Base-by-base conservation (phyloP, 495 filamentous ascomycete species). In the Aspergillus funiculosus region DNA sequence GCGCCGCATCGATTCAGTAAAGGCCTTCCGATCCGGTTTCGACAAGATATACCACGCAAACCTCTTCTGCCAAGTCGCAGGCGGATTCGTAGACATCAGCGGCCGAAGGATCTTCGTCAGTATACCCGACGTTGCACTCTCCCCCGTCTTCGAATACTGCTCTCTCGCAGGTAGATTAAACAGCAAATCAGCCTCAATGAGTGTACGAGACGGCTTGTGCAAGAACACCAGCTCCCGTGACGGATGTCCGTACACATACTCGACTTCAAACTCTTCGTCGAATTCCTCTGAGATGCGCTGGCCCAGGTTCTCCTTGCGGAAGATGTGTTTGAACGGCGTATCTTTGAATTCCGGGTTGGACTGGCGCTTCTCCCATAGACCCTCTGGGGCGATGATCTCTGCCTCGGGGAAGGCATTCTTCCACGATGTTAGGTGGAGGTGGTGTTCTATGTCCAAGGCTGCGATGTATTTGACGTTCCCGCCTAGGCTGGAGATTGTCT, bases 91-190 rank as follows among this genome's bases (percentile, higher is more conserved):
- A 39, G 70, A 78, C 63, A 87, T 66, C 15, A 94, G 43, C 2
- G 66, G 61, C 11, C 62, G 61, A 38, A 89, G 74, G 6, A 94
- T 22, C 57, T 77, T 80, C 0, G 80, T 89, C 29, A 82, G 50
- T 5, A 85, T 48, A 1, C 85, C 85, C 4, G 62, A 58, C 3
- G 67, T 75, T 2, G 77, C 62, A 7, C 63, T 66, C 44, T 75
- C 72, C 11, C 74, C 67, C 0, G 74, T 72, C 48, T 74, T 80
- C 28, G 80, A 85, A 66, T 89, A 95, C 64, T 97, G 92, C 67
- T 97, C 92, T 1, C 62, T 74, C 1, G 90, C 83, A 0, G 92
- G 92, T 15, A 95, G 65, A 61, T 95, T 96, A 71, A 97, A 98
- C 45, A 96, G 53, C 28, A 97, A 60, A 59, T 98, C 92, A 14